Evolutionary conservation across 768 basidiomycete genomes (phyloP).

Genomic region (Tubosaeta sp.): DNA sequence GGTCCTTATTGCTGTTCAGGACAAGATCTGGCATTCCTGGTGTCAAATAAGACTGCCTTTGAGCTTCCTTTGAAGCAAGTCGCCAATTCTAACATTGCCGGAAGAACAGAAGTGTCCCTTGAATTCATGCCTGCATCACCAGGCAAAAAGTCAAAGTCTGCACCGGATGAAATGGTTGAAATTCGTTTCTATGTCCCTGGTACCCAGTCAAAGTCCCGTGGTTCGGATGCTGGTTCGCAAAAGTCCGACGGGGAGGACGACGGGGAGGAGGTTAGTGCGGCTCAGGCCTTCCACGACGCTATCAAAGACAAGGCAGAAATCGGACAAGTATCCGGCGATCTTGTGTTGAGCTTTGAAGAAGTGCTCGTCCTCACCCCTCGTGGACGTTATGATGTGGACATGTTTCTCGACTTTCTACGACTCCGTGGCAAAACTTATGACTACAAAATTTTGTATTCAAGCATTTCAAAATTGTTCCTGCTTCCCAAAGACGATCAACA

Average conservation of each 20-base stretch:
- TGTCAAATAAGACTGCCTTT: slow-evolving; percentile 84
- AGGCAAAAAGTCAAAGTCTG: slow-evolving; percentile 38
- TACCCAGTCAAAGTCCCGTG: slow-evolving; percentile 54
- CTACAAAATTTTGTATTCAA: slow-evolving; percentile 91
- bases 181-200: slow-evolving; percentile 97
- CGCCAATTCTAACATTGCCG: slow-evolving; percentile 96
- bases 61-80: slow-evolving; percentile 84
- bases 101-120: slow-evolving; percentile 97
- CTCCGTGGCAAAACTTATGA: slow-evolving; percentile 99
- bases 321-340: slow-evolving; percentile 84
- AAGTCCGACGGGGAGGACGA: slow-evolving; percentile 69
- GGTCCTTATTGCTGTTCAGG: slow-evolving; percentile 42
- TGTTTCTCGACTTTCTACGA: slow-evolving; percentile 92
- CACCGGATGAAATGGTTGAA: slow-evolving; percentile 86
- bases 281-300: slow-evolving; percentile 93
- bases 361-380: slow-evolving; percentile 92
- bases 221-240: slow-evolving; percentile 70
- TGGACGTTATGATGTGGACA: slow-evolving; percentile 96
- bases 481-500: slow-evolving; percentile 96
- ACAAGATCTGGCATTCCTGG: slow-evolving; percentile 85
- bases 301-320: slow-evolving; percentile 97
- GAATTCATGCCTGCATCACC: slow-evolving; percentile 67
- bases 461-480: slow-evolving; percentile 85
- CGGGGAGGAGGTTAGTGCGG: slow-evolving; percentile 81
- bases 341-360: slow-evolving; percentile 93